Conservation (phyloP, 768 basidiomycete species). For the Lactifluus hygrophoroides region DNA sequence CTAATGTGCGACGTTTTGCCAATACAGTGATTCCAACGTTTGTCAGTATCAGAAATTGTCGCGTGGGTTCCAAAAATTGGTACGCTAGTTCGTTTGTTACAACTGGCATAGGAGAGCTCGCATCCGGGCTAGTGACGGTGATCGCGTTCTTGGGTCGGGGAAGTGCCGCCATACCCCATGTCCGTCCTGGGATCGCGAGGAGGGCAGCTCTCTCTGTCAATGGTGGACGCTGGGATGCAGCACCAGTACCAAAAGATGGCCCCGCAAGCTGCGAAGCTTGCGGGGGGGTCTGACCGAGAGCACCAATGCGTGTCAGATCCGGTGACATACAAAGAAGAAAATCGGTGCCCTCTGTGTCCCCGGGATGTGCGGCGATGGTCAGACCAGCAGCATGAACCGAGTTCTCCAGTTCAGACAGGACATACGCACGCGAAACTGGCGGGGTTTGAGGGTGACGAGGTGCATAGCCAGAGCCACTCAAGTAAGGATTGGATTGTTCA, state of each 20-base stretch:
- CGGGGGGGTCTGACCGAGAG: conserved; percentile 54
- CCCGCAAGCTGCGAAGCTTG: conserved; percentile 33
- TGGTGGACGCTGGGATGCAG: conserved; percentile 44
- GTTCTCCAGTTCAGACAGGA: conserved; percentile 49
- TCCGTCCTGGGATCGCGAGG: conserved; percentile 71
- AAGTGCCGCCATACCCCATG: conserved; percentile 73
- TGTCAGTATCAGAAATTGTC: conserved; percentile 81
- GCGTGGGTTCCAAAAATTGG: conserved; percentile 66
- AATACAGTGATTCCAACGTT: conserved; percentile 81
- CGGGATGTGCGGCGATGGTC: conserved; percentile 61
- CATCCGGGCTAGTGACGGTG: conserved; percentile 27
- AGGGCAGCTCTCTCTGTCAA: conserved; percentile 72
- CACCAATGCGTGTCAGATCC: conserved; percentile 64
- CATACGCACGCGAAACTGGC: conserved; percentile 46
- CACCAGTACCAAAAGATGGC: conserved; percentile 29
- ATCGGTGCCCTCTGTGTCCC: conserved; percentile 66
- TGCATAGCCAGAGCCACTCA: conserved; percentile 39
- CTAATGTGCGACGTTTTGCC: conserved; percentile 72
- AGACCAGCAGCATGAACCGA: conserved; percentile 62
- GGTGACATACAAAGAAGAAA: conserved; percentile 68
- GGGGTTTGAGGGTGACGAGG: conserved; percentile 37
- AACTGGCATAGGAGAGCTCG: conserved; percentile 38
- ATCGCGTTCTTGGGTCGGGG: conserved; percentile 27
- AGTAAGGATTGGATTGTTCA: conserved; percentile 47
- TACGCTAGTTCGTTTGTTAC: conserved; percentile 73